These are phyloP conservation scores for Fusarium mexicanum DNA, from an alignment of 2,329 filamentous ascomycete genomes.

Conservation along the genomic window DNA sequence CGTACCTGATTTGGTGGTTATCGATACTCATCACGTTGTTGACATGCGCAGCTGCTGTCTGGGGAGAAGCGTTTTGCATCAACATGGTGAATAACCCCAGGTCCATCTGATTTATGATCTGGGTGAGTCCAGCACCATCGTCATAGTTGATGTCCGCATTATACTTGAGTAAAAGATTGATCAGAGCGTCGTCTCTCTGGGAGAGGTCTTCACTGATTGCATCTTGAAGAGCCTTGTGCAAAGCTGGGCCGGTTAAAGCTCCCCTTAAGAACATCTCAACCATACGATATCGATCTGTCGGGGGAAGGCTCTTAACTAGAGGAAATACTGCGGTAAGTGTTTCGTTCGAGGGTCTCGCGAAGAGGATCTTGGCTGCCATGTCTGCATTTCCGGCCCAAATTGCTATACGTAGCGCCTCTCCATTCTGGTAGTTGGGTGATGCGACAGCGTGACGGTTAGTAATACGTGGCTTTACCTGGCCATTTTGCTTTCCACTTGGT, in stretches of 20 bases:
- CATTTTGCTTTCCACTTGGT: conserved; percentile 24
- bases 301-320: conserved; percentile 54
- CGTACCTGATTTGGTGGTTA: conserved; percentile 54
- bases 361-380: conserved; percentile 59
- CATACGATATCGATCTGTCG: conserved; percentile 57
- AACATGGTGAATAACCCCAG: conserved; percentile 56
- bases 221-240: conserved; percentile 62
- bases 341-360: conserved; percentile 56
- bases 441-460: conserved; percentile 59
- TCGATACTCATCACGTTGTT: conserved; percentile 57
- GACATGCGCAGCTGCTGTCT: conserved; percentile 60
- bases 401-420: conserved; percentile 61
- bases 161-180: conserved; percentile 61
- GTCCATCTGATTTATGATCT: conserved; percentile 61
- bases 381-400: conserved; percentile 56
- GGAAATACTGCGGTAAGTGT: conserved; percentile 62
- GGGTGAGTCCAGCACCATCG: conserved; percentile 58
- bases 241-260: conserved; percentile 56
- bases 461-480: conserved; percentile 42
- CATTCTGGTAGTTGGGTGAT: conserved; percentile 62
- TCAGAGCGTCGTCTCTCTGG: conserved; percentile 60
- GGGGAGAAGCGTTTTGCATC: conserved; percentile 57
- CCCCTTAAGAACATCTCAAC: conserved; percentile 60
- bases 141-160: conserved; percentile 65
- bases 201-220: conserved; percentile 61